Evolutionary conservation across 768 basidiomycete genomes (phyloP).

Genomic region (Mrakia gelida): DNA sequence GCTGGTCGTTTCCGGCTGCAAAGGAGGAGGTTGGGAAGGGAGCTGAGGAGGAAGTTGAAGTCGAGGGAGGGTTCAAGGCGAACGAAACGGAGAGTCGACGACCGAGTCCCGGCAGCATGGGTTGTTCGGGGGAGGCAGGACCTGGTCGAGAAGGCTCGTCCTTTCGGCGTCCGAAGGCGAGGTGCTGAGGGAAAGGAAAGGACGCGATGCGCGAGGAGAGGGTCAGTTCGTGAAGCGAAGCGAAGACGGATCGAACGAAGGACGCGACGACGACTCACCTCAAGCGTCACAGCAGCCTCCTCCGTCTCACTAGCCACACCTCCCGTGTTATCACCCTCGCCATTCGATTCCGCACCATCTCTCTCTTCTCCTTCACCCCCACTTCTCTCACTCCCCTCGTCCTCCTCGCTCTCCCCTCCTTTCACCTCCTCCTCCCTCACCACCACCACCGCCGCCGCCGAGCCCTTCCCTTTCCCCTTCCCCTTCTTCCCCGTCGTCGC

Average conservation of each 20-base stretch:
- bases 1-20: neutral
- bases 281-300: conserved; percentile 21
- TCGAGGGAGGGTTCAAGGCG: neutral
- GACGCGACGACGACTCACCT: neutral
- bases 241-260: no score
- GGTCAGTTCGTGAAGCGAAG: neutral
- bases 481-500: neutral
- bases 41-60: neutral
- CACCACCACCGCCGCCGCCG: neutral
- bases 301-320: conserved; percentile 21
- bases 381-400: neutral
- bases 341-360: neutral
- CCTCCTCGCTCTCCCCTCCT: neutral
- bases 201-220: no score
- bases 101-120: neutral
- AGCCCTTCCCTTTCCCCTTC: neutral
- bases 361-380: neutral
- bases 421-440: no score
- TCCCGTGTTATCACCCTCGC: neutral
- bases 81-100: neutral
- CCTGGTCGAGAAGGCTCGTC: conserved; percentile 19
- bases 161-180: conserved; percentile 27
- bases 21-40: neutral
- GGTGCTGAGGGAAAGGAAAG: conserved; percentile 1
- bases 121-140: neutral